phyloP scores from a whole-genome alignment of 768 basidiomycete genomes.

The Hirschioporus abietinus region DNA sequence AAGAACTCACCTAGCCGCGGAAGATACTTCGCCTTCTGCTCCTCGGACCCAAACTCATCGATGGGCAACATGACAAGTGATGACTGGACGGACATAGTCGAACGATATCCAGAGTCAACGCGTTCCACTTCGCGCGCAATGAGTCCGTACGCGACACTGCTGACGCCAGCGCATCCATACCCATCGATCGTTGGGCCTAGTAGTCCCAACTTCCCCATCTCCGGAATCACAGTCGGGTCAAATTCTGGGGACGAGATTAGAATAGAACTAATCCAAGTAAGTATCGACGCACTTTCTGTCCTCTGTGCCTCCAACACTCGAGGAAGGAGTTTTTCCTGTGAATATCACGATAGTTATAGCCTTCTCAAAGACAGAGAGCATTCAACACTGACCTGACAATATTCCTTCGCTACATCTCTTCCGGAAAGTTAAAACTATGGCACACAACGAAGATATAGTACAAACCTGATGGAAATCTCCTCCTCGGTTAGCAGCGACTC shows the following conservation, averaged over 20 bases:
- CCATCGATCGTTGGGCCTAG: conserved; percentile 90
- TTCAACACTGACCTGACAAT: conserved; percentile 62
- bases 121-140: conserved; percentile 92
- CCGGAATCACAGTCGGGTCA: conserved; percentile 66
- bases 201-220: conserved; percentile 91
- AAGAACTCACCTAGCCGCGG: conserved; percentile 60
- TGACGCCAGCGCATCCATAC: conserved; percentile 90
- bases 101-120: conserved; percentile 95
- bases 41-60: conserved; percentile 80
- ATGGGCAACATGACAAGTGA: conserved; percentile 97
- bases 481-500: conserved; percentile 84
- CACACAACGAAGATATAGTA: neutral
- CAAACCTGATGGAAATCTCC: conserved; percentile 81
- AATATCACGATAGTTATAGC: neutral
- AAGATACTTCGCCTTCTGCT: conserved; percentile 87
- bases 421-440: conserved; percentile 7
- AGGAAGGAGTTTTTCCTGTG: conserved; percentile 77
- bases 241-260: conserved; percentile 48
- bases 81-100: conserved; percentile 91
- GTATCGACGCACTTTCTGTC: conserved; percentile 60
- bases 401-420: conserved; percentile 74
- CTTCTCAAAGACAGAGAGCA: neutral
- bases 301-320: conserved; percentile 86
- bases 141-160: conserved; percentile 89
- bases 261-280: neutral